phyloP scores from a whole-genome alignment of 1,284 basidiomycete genomes.

The Cutaneotrichosporon cavernicola region DNA sequence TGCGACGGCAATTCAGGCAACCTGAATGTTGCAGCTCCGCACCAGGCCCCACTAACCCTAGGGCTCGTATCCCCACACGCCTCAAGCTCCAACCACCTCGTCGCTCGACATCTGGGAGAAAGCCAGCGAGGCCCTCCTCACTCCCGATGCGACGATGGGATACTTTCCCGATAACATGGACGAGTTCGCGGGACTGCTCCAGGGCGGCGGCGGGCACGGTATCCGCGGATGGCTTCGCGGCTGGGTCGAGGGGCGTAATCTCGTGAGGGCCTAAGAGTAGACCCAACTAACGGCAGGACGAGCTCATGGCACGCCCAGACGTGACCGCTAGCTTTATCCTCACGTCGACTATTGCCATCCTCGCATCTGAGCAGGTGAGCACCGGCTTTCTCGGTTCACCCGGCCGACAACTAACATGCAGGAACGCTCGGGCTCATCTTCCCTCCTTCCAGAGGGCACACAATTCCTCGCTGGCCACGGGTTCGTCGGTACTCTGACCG shows the following conservation, averaged over 20 bases:
- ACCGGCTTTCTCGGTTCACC: slow-evolving; percentile 2
- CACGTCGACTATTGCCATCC: slow-evolving; percentile 49
- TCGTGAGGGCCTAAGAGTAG: slow-evolving; percentile 31
- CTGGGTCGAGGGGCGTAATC: slow-evolving; percentile 49
- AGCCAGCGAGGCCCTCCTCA: slow-evolving; percentile 48
- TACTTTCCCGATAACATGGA: slow-evolving; percentile 47
- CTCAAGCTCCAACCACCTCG: slow-evolving; percentile 44
- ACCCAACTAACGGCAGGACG: slow-evolving; percentile 36
- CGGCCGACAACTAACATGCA: slow-evolving; percentile 14
- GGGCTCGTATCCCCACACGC: slow-evolving; percentile 53
- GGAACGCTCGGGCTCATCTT: slow-evolving; percentile 36
- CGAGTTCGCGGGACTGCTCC: slow-evolving; percentile 40
- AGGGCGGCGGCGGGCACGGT: slow-evolving; percentile 30
- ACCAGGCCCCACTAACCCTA: slow-evolving; percentile 24
- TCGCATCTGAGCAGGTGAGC: slow-evolving; percentile 47
- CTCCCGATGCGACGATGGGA: slow-evolving; percentile 45
- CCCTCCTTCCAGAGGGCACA: slow-evolving; percentile 42
- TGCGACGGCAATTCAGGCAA: too few species aligned
- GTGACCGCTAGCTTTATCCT: slow-evolving; percentile 52
- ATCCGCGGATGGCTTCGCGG: slow-evolving; percentile 47
- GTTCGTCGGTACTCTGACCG: slow-evolving; percentile 51
- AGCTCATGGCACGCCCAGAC: slow-evolving; percentile 50
- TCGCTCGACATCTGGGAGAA: slow-evolving; percentile 49
- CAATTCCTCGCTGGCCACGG: slow-evolving; percentile 51
- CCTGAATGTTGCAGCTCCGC: too few species aligned